Conservation (phyloP, 352 stramenopile species). For the Phytophthora cryptogea region DNA sequence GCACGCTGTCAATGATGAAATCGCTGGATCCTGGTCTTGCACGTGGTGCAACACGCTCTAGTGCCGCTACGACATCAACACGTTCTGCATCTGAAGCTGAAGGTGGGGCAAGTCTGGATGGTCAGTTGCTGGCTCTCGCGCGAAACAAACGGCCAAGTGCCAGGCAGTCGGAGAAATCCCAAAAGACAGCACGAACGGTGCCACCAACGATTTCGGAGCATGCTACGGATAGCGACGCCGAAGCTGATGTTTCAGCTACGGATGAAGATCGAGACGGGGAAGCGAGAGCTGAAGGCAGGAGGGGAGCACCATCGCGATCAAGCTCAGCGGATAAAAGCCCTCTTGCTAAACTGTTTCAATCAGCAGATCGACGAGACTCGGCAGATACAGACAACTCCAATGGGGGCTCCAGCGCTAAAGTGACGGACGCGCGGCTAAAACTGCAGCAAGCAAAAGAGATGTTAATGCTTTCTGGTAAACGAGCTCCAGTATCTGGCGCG, state of each 20-base stretch:
- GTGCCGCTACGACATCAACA: constrained; percentile 24
- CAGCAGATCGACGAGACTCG: constrained; percentile 14
- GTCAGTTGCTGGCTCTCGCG: constrained; percentile 54
- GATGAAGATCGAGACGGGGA: constrained; percentile 12
- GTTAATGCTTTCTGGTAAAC: constrained; percentile 67
- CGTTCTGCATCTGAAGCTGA: constrained; percentile 18
- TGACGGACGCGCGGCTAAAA: constrained; percentile 64
- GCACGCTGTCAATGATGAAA: constrained; percentile 73
- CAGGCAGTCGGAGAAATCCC: constrained; percentile 4
- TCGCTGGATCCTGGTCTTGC: constrained; percentile 32
- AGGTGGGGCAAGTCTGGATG: constrained; percentile 40
- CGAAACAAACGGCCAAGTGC: constrained; percentile 40
- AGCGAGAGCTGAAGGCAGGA: constrained; percentile 1
- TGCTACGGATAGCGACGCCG: constrained; percentile 19
- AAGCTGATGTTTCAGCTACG: constrained; percentile 18
- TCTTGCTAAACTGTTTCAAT: constrained; percentile 15
- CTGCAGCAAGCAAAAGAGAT: constrained; percentile 80
- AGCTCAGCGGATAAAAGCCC: constrained; percentile 12
- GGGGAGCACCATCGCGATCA: neutral
- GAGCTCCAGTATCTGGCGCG: constrained; percentile 26
- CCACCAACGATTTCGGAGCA: constrained; percentile 22
- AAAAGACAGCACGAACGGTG: constrained; percentile 15
- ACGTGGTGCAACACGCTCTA: constrained; percentile 12
- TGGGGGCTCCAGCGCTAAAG: constrained; percentile 31
- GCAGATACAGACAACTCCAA: constrained; percentile 13